These are phyloP conservation scores for Boletus tomentosulus DNA, from an alignment of 768 basidiomycete species.

Conservation along the genomic window DNA sequence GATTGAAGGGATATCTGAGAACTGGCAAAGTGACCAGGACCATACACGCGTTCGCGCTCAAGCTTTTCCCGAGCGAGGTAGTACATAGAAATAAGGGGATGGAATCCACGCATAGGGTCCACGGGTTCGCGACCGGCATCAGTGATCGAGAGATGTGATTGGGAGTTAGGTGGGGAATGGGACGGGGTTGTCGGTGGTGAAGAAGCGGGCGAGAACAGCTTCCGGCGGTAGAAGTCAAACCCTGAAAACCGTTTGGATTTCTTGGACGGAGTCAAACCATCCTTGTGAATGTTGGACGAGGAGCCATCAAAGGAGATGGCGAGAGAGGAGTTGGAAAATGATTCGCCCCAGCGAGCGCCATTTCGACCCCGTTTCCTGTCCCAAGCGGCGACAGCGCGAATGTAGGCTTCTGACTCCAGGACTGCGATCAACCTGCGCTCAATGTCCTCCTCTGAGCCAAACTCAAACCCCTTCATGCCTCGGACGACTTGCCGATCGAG, in stretches of 20 bases:
- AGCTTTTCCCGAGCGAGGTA: slow-evolving; percentile 94
- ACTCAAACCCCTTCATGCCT: slow-evolving; percentile 96
- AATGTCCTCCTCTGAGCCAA: slow-evolving; percentile 86
- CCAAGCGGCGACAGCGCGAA: slow-evolving; percentile 70
- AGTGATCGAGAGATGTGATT: slow-evolving; percentile 48
- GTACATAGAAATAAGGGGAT: slow-evolving; percentile 94
- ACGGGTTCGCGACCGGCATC: slow-evolving; percentile 48
- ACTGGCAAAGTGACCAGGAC: slow-evolving; percentile 88
- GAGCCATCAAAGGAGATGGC: slow-evolving; percentile 57
- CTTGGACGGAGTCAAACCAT: slow-evolving; percentile 44
- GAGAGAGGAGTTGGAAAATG: slow-evolving; percentile 64
- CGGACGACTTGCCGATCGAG: slow-evolving; percentile 82
- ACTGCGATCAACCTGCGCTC: slow-evolving; percentile 67
- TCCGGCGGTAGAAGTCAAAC: slow-evolving; percentile 91
- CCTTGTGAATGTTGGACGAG: slow-evolving; percentile 40
- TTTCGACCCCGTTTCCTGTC: slow-evolving; percentile 61
- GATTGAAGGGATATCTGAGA: slow-evolving; percentile 71
- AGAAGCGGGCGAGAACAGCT: slow-evolving; percentile 63
- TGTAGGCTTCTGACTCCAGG: slow-evolving; percentile 75
- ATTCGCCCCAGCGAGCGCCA: slow-evolving; percentile 45
- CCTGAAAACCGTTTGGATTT: slow-evolving; percentile 88
- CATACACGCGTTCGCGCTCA: slow-evolving; percentile 91
- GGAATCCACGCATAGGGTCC: slow-evolving; percentile 92
- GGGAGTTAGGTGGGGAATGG: slow-evolving; percentile 58
- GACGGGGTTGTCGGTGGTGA: slow-evolving; percentile 51